Base-by-base conservation (phyloP, 169 alveolate genomes). In the Theileria sp. region DNA sequence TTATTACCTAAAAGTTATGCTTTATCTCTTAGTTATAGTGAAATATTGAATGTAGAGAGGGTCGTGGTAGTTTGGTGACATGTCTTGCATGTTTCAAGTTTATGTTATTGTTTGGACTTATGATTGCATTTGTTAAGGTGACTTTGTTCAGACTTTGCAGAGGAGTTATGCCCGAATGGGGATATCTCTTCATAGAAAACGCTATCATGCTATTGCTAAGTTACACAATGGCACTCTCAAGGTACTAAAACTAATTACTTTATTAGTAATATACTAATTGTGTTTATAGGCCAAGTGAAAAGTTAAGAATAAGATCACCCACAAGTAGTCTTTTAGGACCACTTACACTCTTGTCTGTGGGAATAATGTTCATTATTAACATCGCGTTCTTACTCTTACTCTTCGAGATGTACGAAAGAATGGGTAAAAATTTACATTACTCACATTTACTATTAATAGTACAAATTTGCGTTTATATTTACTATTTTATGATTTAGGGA, bases 51-150 rank as follows among this genome's bases (percentile, higher is more conserved):
- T 38, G 34, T 69, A 79, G 86, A 23, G 97, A 95, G 76, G 98
- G 98, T 10, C 85, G 96, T 65, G 95, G 95, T 54, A 88, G 95
- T 78, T 87, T 95, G 81, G 95, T 93, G 21, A 95, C 98, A 15
- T 94, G 96, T 50, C 81, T 95, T 10, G 95, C 96, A 38, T 91
- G 95, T 73, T 95, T 92, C 87, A 94, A 94, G 88, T 94, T 93
- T 90, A 89, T 95, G 96, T 88, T 95, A 44, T 64, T 95, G 54
- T 95, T 92, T 77, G 96, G 97, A 4, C 87, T 92, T 61, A 82
- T 95, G 94, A 92, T 95, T 17, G 94, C 96, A 51, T 80, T 91
- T 67, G 96, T 92, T 49, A 92, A 94, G 75, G 92, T 90, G 44
- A 84, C 90, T 21, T 87, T 94, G 32, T 92, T 92, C 66, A 91